Evolutionary conservation across 352 stramenopile species (phyloP).

Genomic region (Achlya hypogyna): DNA sequence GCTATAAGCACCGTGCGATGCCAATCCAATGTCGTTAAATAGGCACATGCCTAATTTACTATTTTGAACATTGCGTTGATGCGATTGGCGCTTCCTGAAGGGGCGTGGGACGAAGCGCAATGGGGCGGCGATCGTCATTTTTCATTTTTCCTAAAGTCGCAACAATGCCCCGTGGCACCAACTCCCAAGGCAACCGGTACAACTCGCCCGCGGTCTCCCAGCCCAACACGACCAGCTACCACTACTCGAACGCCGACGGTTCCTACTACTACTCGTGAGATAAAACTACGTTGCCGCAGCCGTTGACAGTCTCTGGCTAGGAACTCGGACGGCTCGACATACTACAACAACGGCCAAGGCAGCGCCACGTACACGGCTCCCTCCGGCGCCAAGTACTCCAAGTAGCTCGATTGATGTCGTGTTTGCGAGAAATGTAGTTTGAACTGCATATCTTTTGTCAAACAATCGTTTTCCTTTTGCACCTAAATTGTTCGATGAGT

Average conservation of each 20-base stretch:
- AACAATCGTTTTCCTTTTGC: too few species aligned
- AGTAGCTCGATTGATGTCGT: neutral
- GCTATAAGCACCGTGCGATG: too few species aligned
- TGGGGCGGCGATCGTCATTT: too few species aligned
- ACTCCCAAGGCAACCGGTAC: conserved; percentile 8
- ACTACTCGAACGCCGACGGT: conserved; percentile 1
- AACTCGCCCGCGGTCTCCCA: conserved; percentile 1
- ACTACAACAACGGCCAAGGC: conserved; percentile 8
- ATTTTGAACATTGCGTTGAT: too few species aligned
- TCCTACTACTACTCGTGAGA: conserved; percentile 4
- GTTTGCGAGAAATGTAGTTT: too few species aligned
- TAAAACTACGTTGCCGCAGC: neutral
- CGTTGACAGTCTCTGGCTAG: neutral
- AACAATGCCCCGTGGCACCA: neutral
- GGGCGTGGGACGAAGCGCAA: too few species aligned
- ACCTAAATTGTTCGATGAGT: too few species aligned
- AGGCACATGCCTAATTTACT: too few species aligned
- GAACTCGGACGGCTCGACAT: conserved; percentile 4
- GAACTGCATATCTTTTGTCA: too few species aligned
- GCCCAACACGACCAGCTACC: conserved; percentile 5
- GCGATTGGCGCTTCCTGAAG: too few species aligned
- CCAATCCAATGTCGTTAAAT: too few species aligned
- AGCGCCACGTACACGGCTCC: neutral
- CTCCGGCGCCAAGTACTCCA: neutral
- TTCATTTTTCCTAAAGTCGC: neutral